These are phyloP conservation scores for Sarocladium oryzae DNA, from an alignment of 2,329 filamentous ascomycete genomes.

Conservation along the genomic window DNA sequence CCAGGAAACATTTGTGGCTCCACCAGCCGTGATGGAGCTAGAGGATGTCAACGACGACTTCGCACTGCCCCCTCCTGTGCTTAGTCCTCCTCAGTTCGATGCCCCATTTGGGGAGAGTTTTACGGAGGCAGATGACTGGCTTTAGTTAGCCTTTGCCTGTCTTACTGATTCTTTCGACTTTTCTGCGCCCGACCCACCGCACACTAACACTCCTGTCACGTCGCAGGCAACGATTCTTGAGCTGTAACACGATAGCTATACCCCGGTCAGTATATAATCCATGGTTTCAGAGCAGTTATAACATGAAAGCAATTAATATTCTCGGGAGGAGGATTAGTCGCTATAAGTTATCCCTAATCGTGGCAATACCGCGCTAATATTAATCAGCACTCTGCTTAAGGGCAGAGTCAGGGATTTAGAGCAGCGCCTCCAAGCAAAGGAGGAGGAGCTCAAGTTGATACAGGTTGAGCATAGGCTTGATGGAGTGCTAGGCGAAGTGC, in stretches of 20 bases:
- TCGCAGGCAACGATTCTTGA: not conserved
- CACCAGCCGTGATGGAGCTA: not conserved
- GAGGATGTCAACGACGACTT: not conserved
- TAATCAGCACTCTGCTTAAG: not conserved
- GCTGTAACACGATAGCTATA: not conserved
- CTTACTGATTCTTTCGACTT: not conserved
- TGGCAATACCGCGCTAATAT: not conserved
- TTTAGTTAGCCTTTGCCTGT: not conserved
- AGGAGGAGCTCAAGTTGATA: not conserved
- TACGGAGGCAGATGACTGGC: not conserved
- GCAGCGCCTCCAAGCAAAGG: not conserved
- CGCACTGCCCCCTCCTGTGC: not conserved
- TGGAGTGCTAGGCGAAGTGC: not conserved
- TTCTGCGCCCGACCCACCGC: not conserved
- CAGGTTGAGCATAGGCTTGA: not conserved
- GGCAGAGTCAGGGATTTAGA: not conserved
- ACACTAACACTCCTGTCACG: not conserved
- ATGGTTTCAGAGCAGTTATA: not conserved
- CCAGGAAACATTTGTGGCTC: not conserved
- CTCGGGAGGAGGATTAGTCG: not conserved
- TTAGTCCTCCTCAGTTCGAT: not conserved
- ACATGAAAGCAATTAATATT: not conserved
- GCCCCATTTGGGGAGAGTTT: not conserved
- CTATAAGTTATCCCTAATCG: not conserved
- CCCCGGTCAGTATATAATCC: not conserved